Conservation (phyloP, 1,284 basidiomycete species). For the Xerocomus nothofagi region DNA sequence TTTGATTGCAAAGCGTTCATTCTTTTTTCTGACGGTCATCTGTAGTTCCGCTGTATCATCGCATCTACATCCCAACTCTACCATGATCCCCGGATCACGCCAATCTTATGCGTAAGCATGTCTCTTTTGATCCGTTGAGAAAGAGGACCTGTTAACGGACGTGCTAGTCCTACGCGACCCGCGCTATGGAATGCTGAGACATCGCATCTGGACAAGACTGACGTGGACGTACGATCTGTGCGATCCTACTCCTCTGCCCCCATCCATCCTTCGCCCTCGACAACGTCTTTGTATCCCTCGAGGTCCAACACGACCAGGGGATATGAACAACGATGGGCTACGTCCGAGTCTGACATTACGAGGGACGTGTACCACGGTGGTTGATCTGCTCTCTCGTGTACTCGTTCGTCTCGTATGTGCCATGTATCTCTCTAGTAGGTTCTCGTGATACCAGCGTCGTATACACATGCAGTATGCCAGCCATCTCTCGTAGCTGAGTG, state of each 20-base stretch:
- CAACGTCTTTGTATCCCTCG: background rate
- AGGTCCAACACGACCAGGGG: constrained; percentile 1
- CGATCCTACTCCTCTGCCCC: constrained; percentile 1
- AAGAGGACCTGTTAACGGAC: constrained; percentile 3
- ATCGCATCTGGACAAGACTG: constrained; percentile 2
- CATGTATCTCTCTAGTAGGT: constrained; percentile 13
- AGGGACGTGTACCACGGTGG: constrained; percentile 22
- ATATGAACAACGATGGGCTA: constrained; percentile 28
- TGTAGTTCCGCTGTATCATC: constrained; percentile 50
- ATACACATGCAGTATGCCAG: too few relatives aligned
- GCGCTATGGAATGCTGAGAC: constrained; percentile 3
- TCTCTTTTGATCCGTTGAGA: background rate
- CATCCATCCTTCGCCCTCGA: background rate
- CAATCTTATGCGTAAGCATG: constrained; percentile 23
- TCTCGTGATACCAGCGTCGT: background rate
- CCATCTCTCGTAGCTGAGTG: too few relatives aligned
- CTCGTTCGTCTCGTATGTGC: background rate
- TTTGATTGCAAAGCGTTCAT: background rate
- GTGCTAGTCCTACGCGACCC: constrained; percentile 17
- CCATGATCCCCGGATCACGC: constrained; percentile 6
- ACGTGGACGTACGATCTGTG: constrained; percentile 1
- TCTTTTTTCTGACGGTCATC: constrained; percentile 3
- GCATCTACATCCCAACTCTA: constrained; percentile 31
- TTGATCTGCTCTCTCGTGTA: background rate
- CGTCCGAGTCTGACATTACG: constrained; percentile 28